Conservation (phyloP, 345 rosid genomes). For the Ricinus communis region DNA sequence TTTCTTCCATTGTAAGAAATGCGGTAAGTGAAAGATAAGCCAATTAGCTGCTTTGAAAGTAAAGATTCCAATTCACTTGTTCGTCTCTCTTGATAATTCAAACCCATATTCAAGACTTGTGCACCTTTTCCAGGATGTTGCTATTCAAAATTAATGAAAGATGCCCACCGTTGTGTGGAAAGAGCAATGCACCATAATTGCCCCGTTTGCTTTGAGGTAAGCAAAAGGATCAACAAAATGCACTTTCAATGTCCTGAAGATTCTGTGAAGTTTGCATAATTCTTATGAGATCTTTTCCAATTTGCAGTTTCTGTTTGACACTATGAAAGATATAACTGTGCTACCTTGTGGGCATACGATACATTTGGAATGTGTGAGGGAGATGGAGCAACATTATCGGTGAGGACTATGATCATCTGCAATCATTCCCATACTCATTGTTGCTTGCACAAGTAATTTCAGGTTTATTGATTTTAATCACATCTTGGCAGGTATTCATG, state of each 20-base stretch:
- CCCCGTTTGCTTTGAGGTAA: constrained; percentile 78
- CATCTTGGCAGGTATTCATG: constrained; percentile 62
- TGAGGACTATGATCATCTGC: constrained; percentile 14
- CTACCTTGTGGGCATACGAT: constrained; percentile 69
- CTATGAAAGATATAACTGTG: constrained; percentile 51
- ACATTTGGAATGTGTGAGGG: constrained; percentile 53
- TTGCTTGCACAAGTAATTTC: background rate
- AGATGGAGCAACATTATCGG: constrained; percentile 56
- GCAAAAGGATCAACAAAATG: background rate
- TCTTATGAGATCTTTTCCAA: background rate
- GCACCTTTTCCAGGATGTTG: constrained; percentile 51
- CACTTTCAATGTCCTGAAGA: background rate
- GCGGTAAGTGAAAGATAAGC: constrained; percentile 41
- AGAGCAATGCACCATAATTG: constrained; percentile 79
- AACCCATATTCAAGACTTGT: background rate
- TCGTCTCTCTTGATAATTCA: background rate
- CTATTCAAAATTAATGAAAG: constrained; percentile 51
- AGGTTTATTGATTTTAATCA: background rate
- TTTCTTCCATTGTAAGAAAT: constrained; percentile 59
- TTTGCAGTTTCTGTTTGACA: constrained; percentile 60
- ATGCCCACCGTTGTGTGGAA: constrained; percentile 58
- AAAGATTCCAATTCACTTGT: background rate
- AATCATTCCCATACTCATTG: background rate
- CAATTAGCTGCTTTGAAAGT: background rate
- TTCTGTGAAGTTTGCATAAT: background rate